Percentiles rank a stretch among this genome's conserved stretches.
Conservation (phyloP, 768 basidiomycete genomes). For the Tulasnella sp. region DNA sequence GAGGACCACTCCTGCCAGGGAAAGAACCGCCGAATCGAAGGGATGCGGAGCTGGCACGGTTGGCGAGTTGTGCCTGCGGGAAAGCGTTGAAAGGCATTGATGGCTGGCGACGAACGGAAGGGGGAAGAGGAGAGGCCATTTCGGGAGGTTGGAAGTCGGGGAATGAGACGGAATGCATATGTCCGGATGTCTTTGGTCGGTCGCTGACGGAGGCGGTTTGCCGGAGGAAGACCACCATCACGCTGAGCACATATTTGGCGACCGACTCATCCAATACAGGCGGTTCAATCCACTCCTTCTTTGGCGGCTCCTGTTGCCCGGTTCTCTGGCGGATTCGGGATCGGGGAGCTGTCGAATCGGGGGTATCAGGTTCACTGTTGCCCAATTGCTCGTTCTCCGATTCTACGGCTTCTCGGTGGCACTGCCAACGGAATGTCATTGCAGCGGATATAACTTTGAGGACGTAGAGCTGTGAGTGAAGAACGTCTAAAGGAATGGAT, state of each 20-base stretch:
- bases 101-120: constrained; percentile 24
- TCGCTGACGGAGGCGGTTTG: constrained; percentile 50
- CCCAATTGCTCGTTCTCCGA: constrained; percentile 25
- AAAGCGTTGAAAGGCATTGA: not conserved
- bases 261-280: constrained; percentile 69
- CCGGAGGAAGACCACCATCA: constrained; percentile 72
- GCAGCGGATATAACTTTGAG: constrained; percentile 69
- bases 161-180: constrained; percentile 51
- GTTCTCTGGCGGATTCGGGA: constrained; percentile 26
- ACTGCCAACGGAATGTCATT: constrained; percentile 66
- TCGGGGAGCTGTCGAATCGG: constrained; percentile 25
- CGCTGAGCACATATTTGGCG: constrained; percentile 68
- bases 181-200: constrained; percentile 47
- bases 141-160: constrained; percentile 61
- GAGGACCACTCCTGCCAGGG: not conserved
- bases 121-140: constrained; percentile 23
- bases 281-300: constrained; percentile 44
- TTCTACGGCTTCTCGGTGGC: constrained; percentile 29
- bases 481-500: constrained; percentile 49
- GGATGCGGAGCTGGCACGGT: not conserved
- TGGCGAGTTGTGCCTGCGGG: not conserved
- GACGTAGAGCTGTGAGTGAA: constrained; percentile 80
- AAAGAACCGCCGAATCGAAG: not conserved
- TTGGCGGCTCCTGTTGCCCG: constrained; percentile 21
- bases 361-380: constrained; percentile 21